These are phyloP conservation scores for Mycosphaerella sp. DNA, from an alignment of 2,329 filamentous ascomycete genomes.

Conservation along the genomic window DNA sequence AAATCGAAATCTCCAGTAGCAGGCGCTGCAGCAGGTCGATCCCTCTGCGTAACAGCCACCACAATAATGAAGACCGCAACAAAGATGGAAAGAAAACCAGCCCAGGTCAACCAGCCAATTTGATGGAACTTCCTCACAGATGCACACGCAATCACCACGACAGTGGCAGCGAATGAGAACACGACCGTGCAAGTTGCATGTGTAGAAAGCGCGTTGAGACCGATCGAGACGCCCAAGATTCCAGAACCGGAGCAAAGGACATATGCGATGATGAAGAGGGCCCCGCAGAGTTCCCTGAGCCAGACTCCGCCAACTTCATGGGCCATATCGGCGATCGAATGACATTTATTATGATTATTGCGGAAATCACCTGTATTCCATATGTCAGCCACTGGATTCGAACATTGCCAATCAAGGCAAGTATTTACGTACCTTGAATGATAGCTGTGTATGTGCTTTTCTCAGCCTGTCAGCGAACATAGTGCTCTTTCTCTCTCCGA, in stretches of 20 bases:
- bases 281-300: slow-evolving; percentile 49
- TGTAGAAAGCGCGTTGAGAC: slow-evolving; percentile 53
- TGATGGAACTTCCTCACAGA: slow-evolving; percentile 53
- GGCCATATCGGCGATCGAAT: slow-evolving; percentile 54
- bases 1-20: slow-evolving; percentile 54
- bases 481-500: too few species aligned
- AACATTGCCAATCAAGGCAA: background rate
- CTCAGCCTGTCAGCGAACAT: background rate
- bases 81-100: slow-evolving; percentile 54
- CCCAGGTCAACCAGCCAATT: slow-evolving; percentile 57
- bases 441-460: slow-evolving; percentile 45
- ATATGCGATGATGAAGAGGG: slow-evolving; percentile 53
- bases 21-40: slow-evolving; percentile 56
- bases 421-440: slow-evolving; percentile 15
- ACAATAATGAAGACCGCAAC: slow-evolving; percentile 43
- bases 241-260: slow-evolving; percentile 51
- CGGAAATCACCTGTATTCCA: slow-evolving; percentile 38
- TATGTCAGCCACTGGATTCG: background rate
- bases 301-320: slow-evolving; percentile 48
- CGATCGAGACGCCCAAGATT: slow-evolving; percentile 54
- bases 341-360: slow-evolving; percentile 46
- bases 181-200: slow-evolving; percentile 53
- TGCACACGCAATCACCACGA: slow-evolving; percentile 45
- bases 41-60: slow-evolving; percentile 49
- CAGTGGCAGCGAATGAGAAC: slow-evolving; percentile 43